phyloP scores from a whole-genome alignment of 768 basidiomycete species.

The Mycena haematopus region DNA sequence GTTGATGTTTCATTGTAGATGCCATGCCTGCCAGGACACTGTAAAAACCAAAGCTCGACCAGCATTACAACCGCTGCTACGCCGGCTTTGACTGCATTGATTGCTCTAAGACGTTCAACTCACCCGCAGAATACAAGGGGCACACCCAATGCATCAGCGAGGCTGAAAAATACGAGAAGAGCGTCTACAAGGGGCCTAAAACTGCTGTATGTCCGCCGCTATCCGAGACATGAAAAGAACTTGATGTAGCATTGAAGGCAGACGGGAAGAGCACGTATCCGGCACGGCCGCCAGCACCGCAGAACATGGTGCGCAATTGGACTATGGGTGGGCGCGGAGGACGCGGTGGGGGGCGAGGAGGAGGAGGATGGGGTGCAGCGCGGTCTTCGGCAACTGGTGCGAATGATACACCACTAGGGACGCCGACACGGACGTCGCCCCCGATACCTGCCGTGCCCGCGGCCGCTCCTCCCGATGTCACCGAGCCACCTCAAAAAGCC shows the following conservation, averaged over 20 bases:
- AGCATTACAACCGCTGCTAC: conserved; percentile 69
- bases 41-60: conserved; percentile 94
- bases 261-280: conserved; percentile 20
- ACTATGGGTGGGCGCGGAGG: conserved; percentile 39
- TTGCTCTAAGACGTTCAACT: conserved; percentile 83
- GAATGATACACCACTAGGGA: conserved; percentile 76
- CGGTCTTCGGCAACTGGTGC: conserved; percentile 34
- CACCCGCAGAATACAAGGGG: conserved; percentile 77
- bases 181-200: conserved; percentile 83
- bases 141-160: conserved; percentile 89
- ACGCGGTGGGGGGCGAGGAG: conserved; percentile 21
- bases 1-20: conserved; percentile 49
- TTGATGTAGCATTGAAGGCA: conserved; percentile 26
- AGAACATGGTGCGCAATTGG: conserved; percentile 34
- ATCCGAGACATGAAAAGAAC: neutral
- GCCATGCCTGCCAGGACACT: conserved; percentile 84
- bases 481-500: conserved; percentile 4
- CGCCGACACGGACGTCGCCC: conserved; percentile 52
- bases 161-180: conserved; percentile 93
- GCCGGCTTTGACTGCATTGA: conserved; percentile 84
- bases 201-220: conserved; percentile 38
- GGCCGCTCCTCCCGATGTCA: conserved; percentile 13
- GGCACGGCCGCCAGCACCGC: conserved; percentile 26
- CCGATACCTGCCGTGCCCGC: conserved; percentile 31
- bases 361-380: conserved; percentile 26